phyloP scores from a whole-genome alignment of 129 eudicot genomes.

The Centrapalus pauciflorus region DNA sequence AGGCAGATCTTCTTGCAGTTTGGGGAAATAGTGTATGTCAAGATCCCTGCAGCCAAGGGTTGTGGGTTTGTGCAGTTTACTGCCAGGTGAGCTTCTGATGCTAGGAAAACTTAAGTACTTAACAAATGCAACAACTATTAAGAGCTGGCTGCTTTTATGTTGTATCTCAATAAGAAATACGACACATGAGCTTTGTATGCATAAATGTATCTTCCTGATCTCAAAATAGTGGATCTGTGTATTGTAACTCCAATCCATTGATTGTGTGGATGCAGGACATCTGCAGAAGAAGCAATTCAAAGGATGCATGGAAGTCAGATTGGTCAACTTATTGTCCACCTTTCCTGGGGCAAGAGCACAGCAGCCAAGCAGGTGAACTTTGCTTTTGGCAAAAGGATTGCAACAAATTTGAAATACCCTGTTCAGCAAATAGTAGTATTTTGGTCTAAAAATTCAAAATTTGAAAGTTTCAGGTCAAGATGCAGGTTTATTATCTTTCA shows the following conservation, averaged over 20 bases:
- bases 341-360: slow-evolving; percentile 91
- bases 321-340: slow-evolving; percentile 84
- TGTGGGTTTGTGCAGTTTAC: slow-evolving; percentile 94
- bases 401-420: slow-evolving; percentile 1
- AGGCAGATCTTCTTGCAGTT: slow-evolving; percentile 78
- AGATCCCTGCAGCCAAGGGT: slow-evolving; percentile 80
- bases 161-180: no score
- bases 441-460: background rate
- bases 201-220: no score
- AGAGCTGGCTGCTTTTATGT: slow-evolving; percentile 8
- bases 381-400: background rate
- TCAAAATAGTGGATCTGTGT: no score
- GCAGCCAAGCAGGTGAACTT: slow-evolving; percentile 61
- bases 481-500: background rate
- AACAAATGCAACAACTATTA: background rate
- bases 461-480: background rate
- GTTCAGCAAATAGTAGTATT: background rate
- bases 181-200: no score
- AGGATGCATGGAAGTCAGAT: slow-evolving; percentile 84
- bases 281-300: slow-evolving; percentile 97
- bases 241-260: no score
- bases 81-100: slow-evolving; percentile 48
- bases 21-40: slow-evolving; percentile 81
- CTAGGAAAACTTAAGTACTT: background rate
- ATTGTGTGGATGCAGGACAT: slow-evolving; percentile 60